Evolutionary conservation across 305 asterid genomes (phyloP).

Genomic region (Solanum chacoense): DNA sequence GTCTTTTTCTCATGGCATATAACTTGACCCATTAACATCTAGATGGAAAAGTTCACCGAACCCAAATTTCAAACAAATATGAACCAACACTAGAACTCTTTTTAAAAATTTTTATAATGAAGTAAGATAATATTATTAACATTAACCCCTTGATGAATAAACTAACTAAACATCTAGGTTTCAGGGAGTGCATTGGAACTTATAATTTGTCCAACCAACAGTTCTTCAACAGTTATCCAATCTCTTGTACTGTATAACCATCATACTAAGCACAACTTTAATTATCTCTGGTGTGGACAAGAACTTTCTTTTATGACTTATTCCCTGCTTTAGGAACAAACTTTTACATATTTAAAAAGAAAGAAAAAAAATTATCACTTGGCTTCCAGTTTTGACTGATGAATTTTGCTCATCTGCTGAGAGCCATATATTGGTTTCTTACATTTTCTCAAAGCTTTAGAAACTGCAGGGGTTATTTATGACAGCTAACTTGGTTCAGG

Average conservation of each 20-base stretch:
- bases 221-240: background rate
- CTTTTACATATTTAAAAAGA: background rate
- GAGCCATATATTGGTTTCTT: background rate
- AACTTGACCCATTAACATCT: background rate
- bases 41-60: background rate
- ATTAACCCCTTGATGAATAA: background rate
- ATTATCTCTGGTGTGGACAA: background rate
- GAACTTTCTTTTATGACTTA: background rate
- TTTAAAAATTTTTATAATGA: background rate
- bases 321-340: background rate
- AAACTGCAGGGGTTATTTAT: background rate
- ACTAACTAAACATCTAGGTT: background rate
- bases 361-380: background rate
- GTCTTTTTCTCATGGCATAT: background rate
- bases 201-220: background rate
- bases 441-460: background rate
- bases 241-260: background rate
- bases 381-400: background rate
- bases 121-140: background rate
- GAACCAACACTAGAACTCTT: background rate
- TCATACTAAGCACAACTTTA: background rate
- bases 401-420: background rate
- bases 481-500: background rate
- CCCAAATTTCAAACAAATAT: background rate
- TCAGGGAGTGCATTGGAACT: background rate